Base-by-base conservation (phyloP, 805 yeast species). In the Debaryomyces hansenii region DNA sequence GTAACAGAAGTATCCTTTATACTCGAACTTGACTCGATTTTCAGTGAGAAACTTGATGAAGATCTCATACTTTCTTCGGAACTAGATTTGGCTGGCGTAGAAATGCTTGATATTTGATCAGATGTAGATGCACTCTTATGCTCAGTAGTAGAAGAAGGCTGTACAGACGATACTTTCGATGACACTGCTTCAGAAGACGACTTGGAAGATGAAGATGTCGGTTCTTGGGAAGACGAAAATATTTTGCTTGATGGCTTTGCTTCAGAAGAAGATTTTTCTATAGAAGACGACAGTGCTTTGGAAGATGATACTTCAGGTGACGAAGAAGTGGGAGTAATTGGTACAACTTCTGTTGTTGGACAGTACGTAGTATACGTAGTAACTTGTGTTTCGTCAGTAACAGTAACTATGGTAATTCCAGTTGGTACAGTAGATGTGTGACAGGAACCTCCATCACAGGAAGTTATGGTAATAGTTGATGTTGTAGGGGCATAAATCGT, bases 351-450 rank as follows among this genome's bases (percentile, higher is more conserved):
- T 27, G 56, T 46, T 37, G 52, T 38, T 8, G 59, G 57, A 44
- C 60, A 56, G 50, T 47, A 53, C 10, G 59, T 56, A 16, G 57
- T 54, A 46, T 47, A 53, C 11, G 42, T 40, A 4, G 55, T 48
- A 18, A 45, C 42, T 8, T 33, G 43, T 4, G 41, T 46, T 3
- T 41, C 36, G 28, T 35, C 36, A 9, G 55, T 53, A 9, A 45
- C 42, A 5, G 55, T 54, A 8, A 47, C 35, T 5, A 39, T 31
- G 10, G 59, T 60, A 15, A 52, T 56, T 49, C 66, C 66, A 11
- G 69, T 64, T 4, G 59, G 49, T 21, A 52, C 54, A 29, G 57
- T 44, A 29, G 61, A 53, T 18, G 59, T 46, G 21, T 52, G 32
- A 49, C 50, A 51, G 14, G 27, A 24, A 15, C 40, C 16, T 20